phyloP scores from a whole-genome alignment of 2,329 filamentous ascomycete species.

The Claviceps sp. region DNA sequence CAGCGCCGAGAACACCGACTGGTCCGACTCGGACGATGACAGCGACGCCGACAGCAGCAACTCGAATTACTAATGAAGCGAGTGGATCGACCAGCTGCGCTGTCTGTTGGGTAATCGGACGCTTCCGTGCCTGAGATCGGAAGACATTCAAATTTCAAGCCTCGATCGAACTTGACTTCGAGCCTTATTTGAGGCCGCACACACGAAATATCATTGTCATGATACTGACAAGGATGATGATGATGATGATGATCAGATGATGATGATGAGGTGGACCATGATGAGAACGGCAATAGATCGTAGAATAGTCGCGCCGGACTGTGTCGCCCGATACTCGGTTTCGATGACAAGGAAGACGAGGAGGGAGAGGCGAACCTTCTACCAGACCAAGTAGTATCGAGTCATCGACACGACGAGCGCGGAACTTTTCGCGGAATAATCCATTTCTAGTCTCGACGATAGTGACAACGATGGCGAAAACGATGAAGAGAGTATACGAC shows the following conservation, averaged over 20 bases:
- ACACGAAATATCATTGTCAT: constrained; percentile 16
- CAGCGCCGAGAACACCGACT: no score
- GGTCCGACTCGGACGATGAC: neutral
- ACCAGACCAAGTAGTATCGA: neutral
- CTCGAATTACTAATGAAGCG: constrained; percentile 24
- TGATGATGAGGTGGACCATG: constrained; percentile 12
- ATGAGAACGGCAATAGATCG: constrained; percentile 8
- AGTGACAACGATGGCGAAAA: neutral
- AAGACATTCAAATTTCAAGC: constrained; percentile 5
- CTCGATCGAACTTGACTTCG: neutral
- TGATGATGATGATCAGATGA: constrained; percentile 14
- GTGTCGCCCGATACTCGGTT: neutral
- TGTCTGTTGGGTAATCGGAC: neutral
- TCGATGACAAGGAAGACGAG: constrained; percentile 1
- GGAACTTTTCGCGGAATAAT: neutral
- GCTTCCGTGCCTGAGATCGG: constrained; percentile 2
- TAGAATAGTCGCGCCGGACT: neutral
- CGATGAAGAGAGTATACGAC: constrained; percentile 2
- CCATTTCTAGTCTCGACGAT: constrained; percentile 3
- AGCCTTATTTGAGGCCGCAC: constrained; percentile 5
- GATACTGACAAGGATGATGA: constrained; percentile 8
- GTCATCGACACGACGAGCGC: neutral
- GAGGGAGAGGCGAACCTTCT: neutral
- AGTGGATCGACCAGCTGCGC: constrained; percentile 24
- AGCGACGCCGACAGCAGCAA: constrained; percentile 7